These are phyloP conservation scores for Tetradesmus lagerheimii DNA, from an alignment of 139 green algal species.

Conservation along the genomic window DNA sequence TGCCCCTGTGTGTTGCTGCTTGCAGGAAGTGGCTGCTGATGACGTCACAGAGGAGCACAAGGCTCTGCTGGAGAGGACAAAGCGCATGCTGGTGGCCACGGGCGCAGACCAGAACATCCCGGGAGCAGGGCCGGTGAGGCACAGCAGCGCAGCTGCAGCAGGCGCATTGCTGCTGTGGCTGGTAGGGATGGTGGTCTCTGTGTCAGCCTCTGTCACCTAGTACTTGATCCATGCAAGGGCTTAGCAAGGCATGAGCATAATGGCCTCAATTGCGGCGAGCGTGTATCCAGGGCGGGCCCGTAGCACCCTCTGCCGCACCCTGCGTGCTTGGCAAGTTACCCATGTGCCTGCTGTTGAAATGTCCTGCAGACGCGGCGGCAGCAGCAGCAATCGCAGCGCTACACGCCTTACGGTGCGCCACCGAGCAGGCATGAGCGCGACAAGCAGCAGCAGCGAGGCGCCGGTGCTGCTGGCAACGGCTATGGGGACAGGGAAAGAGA, in stretches of 20 bases:
- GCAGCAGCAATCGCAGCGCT: constrained; percentile 1
- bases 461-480: not conserved
- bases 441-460: not conserved
- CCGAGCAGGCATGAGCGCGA: not conserved
- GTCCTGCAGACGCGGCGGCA: not conserved
- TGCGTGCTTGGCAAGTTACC: too few relatives aligned
- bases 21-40: constrained; percentile 16
- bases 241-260: too few relatives aligned
- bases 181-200: too few relatives aligned
- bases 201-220: too few relatives aligned
- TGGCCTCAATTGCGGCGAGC: too few relatives aligned
- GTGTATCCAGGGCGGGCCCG: too few relatives aligned
- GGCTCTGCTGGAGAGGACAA: not conserved
- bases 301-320: not conserved
- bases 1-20: not conserved
- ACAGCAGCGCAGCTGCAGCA: not conserved
- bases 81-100: not conserved
- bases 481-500: not conserved
- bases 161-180: too few relatives aligned
- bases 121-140: not conserved
- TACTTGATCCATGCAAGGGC: too few relatives aligned
- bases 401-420: not conserved
- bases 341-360: not conserved
- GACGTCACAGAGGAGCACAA: constrained; percentile 5
- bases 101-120: not conserved